A percentile compares a stretch with the other conserved stretches of the same genome.
phyloP scores from a whole-genome alignment of 2,329 filamentous ascomycete species.

The Achaetomium macrosporum region DNA sequence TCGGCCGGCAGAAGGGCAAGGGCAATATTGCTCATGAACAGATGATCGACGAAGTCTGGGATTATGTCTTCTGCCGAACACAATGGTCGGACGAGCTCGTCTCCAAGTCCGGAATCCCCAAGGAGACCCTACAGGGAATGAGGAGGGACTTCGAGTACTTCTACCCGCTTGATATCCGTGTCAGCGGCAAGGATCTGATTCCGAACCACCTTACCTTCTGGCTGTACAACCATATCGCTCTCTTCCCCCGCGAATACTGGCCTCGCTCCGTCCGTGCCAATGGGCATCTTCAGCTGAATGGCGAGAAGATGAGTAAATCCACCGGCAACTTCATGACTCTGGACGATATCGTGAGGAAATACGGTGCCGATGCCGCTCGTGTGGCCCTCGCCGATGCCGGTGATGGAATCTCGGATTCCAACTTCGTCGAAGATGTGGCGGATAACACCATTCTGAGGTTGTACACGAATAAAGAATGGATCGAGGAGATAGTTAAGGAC shows the following conservation, averaged over 20 bases:
- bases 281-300: conserved; percentile 89
- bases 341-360: conserved; percentile 79
- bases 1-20: conserved; percentile 65
- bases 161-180: conserved; percentile 85
- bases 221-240: conserved; percentile 85
- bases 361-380: conserved; percentile 83
- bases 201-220: conserved; percentile 94
- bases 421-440: conserved; percentile 93
- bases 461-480: conserved; percentile 77
- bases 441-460: conserved; percentile 87
- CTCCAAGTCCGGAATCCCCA: conserved; percentile 62
- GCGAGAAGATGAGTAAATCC: conserved; percentile 97
- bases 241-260: conserved; percentile 87
- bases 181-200: conserved; percentile 88
- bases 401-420: conserved; percentile 90
- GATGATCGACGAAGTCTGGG: conserved; percentile 94
- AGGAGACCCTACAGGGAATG: conserved; percentile 70
- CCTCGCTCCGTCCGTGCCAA: conserved; percentile 81
- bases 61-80: conserved; percentile 82
- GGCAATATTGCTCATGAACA: conserved; percentile 71
- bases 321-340: conserved; percentile 97
- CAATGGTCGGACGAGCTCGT: conserved; percentile 62
- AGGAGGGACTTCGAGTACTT: conserved; percentile 93
- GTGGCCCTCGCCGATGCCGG: conserved; percentile 92
- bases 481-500: conserved; percentile 74